Conservation (phyloP, 2,329 filamentous ascomycete species). For the Mycosphaerella arachidis region DNA sequence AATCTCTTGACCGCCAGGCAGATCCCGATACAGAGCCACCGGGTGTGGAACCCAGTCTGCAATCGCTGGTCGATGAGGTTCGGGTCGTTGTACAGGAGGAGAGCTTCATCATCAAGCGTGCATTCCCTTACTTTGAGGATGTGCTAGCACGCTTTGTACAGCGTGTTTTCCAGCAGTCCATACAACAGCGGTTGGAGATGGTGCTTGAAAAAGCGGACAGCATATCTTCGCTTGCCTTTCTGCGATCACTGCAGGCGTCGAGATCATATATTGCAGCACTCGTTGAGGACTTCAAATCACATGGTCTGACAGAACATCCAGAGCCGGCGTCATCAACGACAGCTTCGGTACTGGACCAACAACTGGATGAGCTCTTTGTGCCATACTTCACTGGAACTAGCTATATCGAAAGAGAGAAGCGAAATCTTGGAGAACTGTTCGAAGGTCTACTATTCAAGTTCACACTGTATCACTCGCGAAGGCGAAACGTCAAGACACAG, state of each 20-base stretch:
- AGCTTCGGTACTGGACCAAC: slow-evolving; percentile 63
- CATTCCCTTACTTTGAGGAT: slow-evolving; percentile 93
- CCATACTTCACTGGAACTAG: slow-evolving; percentile 62
- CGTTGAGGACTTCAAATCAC: slow-evolving; percentile 88
- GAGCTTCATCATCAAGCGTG: slow-evolving; percentile 91
- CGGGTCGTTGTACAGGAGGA: slow-evolving; percentile 95
- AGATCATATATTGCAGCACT: slow-evolving; percentile 81
- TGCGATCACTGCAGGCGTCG: slow-evolving; percentile 85
- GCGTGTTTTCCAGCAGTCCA: slow-evolving; percentile 93
- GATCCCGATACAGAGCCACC: slow-evolving; percentile 92
- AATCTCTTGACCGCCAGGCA: slow-evolving; percentile 80
- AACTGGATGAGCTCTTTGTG: slow-evolving; percentile 62
- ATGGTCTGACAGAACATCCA: slow-evolving; percentile 91
- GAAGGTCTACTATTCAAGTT: slow-evolving; percentile 94
- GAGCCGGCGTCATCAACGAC: slow-evolving; percentile 86
- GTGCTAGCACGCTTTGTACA: slow-evolving; percentile 91
- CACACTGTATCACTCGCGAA: slow-evolving; percentile 83
- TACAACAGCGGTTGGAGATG: slow-evolving; percentile 92
- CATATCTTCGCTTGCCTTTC: slow-evolving; percentile 85
- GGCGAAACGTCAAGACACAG: slow-evolving; percentile 69
- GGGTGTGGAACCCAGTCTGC: slow-evolving; percentile 83
- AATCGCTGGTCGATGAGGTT: slow-evolving; percentile 89
- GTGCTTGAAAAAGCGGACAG: slow-evolving; percentile 91
- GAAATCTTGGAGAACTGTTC: slow-evolving; percentile 73
- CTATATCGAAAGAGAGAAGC: slow-evolving; percentile 62